Evolutionary conservation across 2,329 filamentous ascomycete species (phyloP), one percentile per base, ranked within the genome.

Genomic region (Tolypocladium album): DNA sequence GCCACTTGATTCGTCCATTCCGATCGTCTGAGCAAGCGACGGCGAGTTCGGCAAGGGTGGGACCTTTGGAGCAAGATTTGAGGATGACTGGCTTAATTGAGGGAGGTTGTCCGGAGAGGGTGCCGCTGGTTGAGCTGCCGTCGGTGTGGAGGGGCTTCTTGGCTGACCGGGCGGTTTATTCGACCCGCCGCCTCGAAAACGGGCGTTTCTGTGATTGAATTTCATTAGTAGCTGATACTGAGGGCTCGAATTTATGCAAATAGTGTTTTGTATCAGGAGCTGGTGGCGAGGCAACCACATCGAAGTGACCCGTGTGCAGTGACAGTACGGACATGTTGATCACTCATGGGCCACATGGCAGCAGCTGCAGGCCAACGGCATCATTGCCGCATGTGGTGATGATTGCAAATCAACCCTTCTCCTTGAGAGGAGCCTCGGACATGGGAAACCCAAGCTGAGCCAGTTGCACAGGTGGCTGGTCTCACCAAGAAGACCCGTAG

Each of bases 21-120:
- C 84, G 75, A 90, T 86, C 62, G 83, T 85, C 70, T 86, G 82
- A 61, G 84, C 78, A 60, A 88, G 78, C 52, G 84, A 86, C 60
- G 85, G 84, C 61, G 85, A 86, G 69, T 79, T 85, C 56, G 82
- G 82, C 66, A 87, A 75, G 61, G 84, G 84, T 62, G 84, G 83
- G 53, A 86, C 79, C 70, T 80, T 82, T 50, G 83, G 82, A 61
- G 82, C 80, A 63, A 82, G 68, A 67, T 71, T 82, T 57, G 76
- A 71, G 42, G 82, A 78, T 42, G 80, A 78, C 65, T 82, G 79
- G 69, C 73, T 79, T 64, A 74, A 76, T 69, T 81, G 80, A 57
- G 78, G 72, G 61, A 72, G 66, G 56, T 66, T 67, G 66, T 75
- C 78, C 64, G 79, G 78, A 66, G 80, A 79, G 58, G 75, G 74